Evolutionary conservation across 1,139 yeast genomes (phyloP).

Genomic region (Geotrichum siamense): DNA sequence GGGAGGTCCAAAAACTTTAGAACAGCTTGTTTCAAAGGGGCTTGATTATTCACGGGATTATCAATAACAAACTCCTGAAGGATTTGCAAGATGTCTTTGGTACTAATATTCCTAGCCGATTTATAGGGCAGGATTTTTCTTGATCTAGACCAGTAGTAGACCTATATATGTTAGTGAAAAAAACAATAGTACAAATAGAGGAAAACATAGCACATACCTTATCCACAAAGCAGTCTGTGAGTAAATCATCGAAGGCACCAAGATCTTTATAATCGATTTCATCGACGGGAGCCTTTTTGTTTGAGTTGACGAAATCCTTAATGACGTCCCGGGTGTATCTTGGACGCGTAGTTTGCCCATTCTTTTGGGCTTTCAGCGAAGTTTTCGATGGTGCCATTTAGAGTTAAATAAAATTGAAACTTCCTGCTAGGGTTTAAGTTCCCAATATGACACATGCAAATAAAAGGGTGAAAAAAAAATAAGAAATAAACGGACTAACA

Average conservation of each 20-base stretch:
- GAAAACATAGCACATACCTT: conserved; percentile 19
- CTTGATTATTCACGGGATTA: conserved; percentile 14
- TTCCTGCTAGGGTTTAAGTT: too few species aligned
- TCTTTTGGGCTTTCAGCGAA: too few species aligned
- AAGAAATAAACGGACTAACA: too few species aligned
- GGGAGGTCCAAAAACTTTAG: conserved; percentile 30
- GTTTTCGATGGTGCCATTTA: too few species aligned
- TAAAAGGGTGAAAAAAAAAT: too few species aligned
- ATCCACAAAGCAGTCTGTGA: conserved; percentile 36
- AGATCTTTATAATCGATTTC: conserved; percentile 39
- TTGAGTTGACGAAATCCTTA: conserved; percentile 15
- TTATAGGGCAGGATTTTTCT: conserved; percentile 33
- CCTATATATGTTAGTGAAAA: conserved; percentile 2
- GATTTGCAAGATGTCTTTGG: conserved; percentile 23
- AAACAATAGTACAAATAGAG: neutral
- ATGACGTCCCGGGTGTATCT: conserved; percentile 8
- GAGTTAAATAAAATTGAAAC: too few species aligned
- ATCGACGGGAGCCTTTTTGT: conserved; percentile 15
- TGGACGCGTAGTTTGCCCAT: too few species aligned
- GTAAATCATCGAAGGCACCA: conserved; percentile 46
- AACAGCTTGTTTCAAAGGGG: conserved; percentile 24
- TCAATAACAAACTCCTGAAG: conserved; percentile 23
- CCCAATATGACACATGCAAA: too few species aligned
- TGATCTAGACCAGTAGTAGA: conserved; percentile 31
- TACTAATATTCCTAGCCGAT: conserved; percentile 26